Evolutionary conservation across 306 rosid genomes (phyloP).

Genomic region (Gynostemma pentaphyllum): DNA sequence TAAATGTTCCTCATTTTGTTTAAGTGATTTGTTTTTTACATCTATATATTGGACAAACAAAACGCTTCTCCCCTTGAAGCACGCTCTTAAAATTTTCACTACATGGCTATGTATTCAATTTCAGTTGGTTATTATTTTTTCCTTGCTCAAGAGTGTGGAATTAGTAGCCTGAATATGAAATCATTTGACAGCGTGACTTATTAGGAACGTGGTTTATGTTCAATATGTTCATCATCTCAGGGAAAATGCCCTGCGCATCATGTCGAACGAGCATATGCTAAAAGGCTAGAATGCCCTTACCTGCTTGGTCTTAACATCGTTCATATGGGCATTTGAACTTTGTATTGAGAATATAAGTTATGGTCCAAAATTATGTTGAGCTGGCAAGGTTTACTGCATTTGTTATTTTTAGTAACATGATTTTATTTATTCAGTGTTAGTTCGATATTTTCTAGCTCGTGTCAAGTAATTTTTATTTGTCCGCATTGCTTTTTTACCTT

Average conservation of each 20-base stretch:
- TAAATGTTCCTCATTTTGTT: neutral
- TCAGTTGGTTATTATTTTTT: neutral
- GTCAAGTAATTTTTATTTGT: neutral
- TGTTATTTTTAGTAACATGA: neutral
- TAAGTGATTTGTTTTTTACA: neutral
- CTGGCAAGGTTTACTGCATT: neutral
- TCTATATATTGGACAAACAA: neutral
- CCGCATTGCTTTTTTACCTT: neutral
- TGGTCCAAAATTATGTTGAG: neutral
- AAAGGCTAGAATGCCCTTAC: too few species aligned
- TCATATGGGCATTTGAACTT: neutral
- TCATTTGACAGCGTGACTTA: neutral
- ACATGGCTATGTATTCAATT: neutral
- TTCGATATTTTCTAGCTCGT: slow-evolving; percentile 1
- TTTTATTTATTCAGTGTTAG: neutral
- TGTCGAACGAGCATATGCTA: too few species aligned
- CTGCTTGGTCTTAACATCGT: neutral
- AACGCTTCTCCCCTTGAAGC: neutral
- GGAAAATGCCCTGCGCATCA: too few species aligned
- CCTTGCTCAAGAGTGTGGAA: neutral
- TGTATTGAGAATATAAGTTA: neutral
- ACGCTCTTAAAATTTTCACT: neutral
- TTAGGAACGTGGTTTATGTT: too few species aligned
- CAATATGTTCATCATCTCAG: too few species aligned
- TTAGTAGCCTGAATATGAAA: neutral